phyloP scores from a whole-genome alignment of 2,329 filamentous ascomycete genomes.

The Aschersonia sp. region DNA sequence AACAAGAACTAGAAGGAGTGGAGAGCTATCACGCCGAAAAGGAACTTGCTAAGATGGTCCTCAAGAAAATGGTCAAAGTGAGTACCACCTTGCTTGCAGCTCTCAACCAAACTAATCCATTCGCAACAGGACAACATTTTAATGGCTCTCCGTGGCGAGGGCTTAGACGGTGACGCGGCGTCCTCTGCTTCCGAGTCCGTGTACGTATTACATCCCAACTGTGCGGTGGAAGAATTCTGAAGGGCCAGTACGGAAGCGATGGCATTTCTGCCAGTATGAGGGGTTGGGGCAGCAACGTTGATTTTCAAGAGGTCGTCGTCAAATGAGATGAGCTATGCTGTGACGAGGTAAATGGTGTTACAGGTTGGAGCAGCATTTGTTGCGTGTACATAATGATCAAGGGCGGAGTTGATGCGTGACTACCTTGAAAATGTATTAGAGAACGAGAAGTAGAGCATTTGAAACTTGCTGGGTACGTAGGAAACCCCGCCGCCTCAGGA shows the following conservation, averaged over 20 bases:
- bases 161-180: conserved; percentile 33
- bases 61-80: conserved; percentile 95
- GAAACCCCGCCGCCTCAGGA: too few relatives aligned
- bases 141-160: conserved; percentile 59
- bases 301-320: too few relatives aligned
- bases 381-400: too few relatives aligned
- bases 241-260: not conserved
- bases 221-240: conserved; percentile 56
- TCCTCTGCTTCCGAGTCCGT: conserved; percentile 32
- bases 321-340: too few relatives aligned
- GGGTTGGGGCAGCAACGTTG: too few relatives aligned
- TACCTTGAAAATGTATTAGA: too few relatives aligned
- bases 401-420: too few relatives aligned
- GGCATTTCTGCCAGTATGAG: not conserved
- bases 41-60: conserved; percentile 63
- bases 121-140: conserved; percentile 66
- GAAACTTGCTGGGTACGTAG: too few relatives aligned
- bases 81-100: conserved; percentile 15
- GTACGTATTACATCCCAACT: conserved; percentile 92
- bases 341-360: too few relatives aligned
- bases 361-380: too few relatives aligned
- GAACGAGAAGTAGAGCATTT: too few relatives aligned
- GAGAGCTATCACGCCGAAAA: conserved; percentile 70
- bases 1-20: conserved; percentile 65
- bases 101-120: not conserved